Base-by-base conservation (phyloP, 108 stramenopile genomes). In the Schizochytrium sp. region DNA sequence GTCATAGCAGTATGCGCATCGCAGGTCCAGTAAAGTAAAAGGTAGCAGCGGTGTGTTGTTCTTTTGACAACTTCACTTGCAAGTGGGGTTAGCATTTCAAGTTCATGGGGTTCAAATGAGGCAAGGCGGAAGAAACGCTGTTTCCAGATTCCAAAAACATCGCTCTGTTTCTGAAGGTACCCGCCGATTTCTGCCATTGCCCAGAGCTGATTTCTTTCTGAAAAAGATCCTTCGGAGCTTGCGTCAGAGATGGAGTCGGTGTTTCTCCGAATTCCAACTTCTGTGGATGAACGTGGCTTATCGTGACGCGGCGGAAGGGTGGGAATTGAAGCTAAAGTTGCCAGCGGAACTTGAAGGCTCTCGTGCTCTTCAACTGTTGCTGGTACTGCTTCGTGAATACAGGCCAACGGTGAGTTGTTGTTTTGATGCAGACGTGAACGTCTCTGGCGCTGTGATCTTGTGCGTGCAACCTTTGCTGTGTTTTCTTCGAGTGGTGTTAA, bases 1-100 rank as follows among this genome's bases (percentile, higher is more conserved):
- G 76, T 55, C 47, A 83, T 83, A 40, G 76, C 76, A 17, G 38
- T 55, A n/a, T 28, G 50, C 15, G 76, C 76, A 49, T 55, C 76
- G 47, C 76, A 83, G 50, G 76, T n/a, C 76, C 76, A 83, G 76
- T 83, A 83, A 47, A 83, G 47, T 38, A 83, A 55, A 38, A 83
- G 17, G 28, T 55, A 83, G 40, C 64, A 7, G 64, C 64, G 64
- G 64, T 69, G 64, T 3, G 64, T 83, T 7, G 45, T 50, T n/a
- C n/a, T 5, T 5, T n/a, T 55, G 8, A 49, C 13, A 83, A 83
- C 2, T 7, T 50, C 76, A 46, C 47, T 83, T 47, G 53, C 45
- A 5, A 83, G 47, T 2, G 10, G 50, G 10, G 47, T 17, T 55
- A 83, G 55, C 15, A n/a, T 28, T 0, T 49, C 8, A 1, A 83